Conservation (phyloP, 164 flowering plant species). For the Aristolochia contorta region DNA sequence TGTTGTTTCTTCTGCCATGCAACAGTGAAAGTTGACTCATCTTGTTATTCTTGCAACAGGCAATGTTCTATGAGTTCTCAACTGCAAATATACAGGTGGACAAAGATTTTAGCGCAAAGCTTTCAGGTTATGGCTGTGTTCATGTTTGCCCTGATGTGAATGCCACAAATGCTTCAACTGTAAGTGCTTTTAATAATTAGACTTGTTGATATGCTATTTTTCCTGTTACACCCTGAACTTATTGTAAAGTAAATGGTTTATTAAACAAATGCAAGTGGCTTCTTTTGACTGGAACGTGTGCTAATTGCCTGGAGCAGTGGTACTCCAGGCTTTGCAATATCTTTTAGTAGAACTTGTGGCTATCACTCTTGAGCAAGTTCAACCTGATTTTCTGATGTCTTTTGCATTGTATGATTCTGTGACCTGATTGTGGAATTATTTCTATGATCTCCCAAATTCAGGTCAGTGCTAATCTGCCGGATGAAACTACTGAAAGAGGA, state of each 20-base stretch:
- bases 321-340: too few species aligned
- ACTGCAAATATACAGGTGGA: conserved; percentile 88
- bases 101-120: conserved; percentile 94
- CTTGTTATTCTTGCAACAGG: conserved; percentile 27
- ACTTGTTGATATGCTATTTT: not conserved
- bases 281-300: too few species aligned
- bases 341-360: not conserved
- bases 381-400: not conserved
- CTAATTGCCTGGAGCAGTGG: too few species aligned
- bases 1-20: not conserved
- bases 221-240: not conserved
- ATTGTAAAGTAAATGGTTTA: too few species aligned
- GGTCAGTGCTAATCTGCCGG: conserved; percentile 69
- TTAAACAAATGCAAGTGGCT: too few species aligned
- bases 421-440: not conserved
- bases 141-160: conserved; percentile 62
- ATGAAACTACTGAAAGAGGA: conserved; percentile 83
- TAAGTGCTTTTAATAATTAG: conserved; percentile 28
- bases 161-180: conserved; percentile 46
- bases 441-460: conserved; percentile 12
- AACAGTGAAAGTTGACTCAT: not conserved
- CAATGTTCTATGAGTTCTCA: conserved; percentile 94
- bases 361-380: not conserved
- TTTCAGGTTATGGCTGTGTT: conserved; percentile 94
- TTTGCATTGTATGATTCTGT: too few species aligned